phyloP scores from a whole-genome alignment of 768 basidiomycete species.

The Phanerochaete carnosa region DNA sequence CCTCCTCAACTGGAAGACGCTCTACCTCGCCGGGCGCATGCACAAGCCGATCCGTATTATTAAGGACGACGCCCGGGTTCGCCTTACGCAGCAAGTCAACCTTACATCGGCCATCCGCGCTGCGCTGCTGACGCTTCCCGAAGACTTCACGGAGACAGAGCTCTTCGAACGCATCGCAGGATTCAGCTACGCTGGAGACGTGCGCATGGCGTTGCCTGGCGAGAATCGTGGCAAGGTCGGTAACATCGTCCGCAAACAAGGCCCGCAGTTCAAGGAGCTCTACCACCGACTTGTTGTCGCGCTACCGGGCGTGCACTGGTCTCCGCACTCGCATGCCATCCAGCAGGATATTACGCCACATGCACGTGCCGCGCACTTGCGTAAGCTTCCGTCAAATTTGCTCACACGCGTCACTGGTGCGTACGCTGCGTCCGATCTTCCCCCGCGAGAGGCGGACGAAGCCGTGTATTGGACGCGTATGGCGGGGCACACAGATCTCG shows the following conservation, averaged over 20 bases:
- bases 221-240: conserved; percentile 94
- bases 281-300: conserved; percentile 79
- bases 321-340: conserved; percentile 42
- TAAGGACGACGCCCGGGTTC: conserved; percentile 88
- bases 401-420: conserved; percentile 50
- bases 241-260: conserved; percentile 87
- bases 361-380: conserved; percentile 69
- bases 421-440: conserved; percentile 39
- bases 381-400: conserved; percentile 73
- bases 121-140: conserved; percentile 84
- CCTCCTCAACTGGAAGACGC: conserved; percentile 86
- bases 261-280: conserved; percentile 79
- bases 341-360: conserved; percentile 73
- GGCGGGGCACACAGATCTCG: conserved; percentile 60
- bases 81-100: conserved; percentile 92
- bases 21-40: conserved; percentile 94
- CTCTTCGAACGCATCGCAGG: conserved; percentile 85
- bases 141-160: conserved; percentile 74
- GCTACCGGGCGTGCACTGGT: conserved; percentile 80
- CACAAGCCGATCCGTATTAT: conserved; percentile 96
- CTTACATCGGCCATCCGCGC: conserved; percentile 85
- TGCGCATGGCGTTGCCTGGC: conserved; percentile 89
- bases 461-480: conserved; percentile 71
- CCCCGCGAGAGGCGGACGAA: conserved; percentile 59
- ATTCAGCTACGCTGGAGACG: conserved; percentile 86